Evolutionary conservation across 805 yeast species (phyloP).

Genomic region (Yamadazyma phyllophila): DNA sequence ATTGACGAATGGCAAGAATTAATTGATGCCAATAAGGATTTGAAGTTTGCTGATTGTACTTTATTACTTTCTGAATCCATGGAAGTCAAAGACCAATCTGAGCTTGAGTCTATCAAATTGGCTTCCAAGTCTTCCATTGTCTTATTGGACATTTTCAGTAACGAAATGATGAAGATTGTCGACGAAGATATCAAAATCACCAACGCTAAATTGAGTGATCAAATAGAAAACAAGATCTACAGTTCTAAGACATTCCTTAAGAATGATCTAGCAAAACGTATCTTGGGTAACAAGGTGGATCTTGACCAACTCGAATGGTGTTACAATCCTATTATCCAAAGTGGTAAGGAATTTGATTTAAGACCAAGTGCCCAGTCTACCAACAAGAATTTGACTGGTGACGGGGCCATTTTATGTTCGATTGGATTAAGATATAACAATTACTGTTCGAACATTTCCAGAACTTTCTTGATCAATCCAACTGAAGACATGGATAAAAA

Average conservation of each 20-base stretch:
- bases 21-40: slow-evolving; percentile 24
- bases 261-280: slow-evolving; percentile 49
- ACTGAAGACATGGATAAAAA: slow-evolving; percentile 72
- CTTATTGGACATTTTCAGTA: slow-evolving; percentile 78
- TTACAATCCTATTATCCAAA: slow-evolving; percentile 85
- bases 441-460: slow-evolving; percentile 82
- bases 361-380: slow-evolving; percentile 80
- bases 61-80: slow-evolving; percentile 53
- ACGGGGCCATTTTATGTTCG: slow-evolving; percentile 78
- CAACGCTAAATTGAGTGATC: slow-evolving; percentile 69
- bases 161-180: slow-evolving; percentile 81
- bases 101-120: slow-evolving; percentile 57
- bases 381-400: slow-evolving; percentile 57
- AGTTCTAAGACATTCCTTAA: slow-evolving; percentile 62
- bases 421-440: slow-evolving; percentile 84
- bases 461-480: slow-evolving; percentile 90
- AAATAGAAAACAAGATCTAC: slow-evolving; percentile 78
- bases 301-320: slow-evolving; percentile 92
- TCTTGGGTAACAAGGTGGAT: slow-evolving; percentile 50
- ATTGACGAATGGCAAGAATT: slow-evolving; percentile 72
- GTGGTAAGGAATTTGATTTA: slow-evolving; percentile 82
- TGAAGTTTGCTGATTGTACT: slow-evolving; percentile 46
- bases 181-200: slow-evolving; percentile 82
- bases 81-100: slow-evolving; percentile 79
- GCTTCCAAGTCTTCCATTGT: slow-evolving; percentile 79